Conservation (phyloP, 345 rosid genomes). For the Raphanus sativus region DNA sequence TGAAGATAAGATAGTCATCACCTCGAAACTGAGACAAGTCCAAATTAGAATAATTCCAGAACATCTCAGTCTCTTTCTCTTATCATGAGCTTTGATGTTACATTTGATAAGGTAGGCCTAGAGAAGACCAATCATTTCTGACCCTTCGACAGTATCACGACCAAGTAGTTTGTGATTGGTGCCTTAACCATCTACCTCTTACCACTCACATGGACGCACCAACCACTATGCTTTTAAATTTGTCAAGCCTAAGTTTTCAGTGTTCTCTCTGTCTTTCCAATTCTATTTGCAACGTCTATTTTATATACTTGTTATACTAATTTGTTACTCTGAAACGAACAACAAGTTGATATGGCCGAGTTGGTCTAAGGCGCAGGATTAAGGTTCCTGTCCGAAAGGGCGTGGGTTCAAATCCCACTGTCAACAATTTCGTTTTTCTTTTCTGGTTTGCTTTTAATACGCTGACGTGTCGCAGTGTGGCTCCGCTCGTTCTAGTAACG, state of each 20-base stretch:
- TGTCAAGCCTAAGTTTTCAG: not conserved
- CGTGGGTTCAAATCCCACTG: slow-evolving; percentile 92
- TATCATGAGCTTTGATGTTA: not conserved
- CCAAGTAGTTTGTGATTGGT: not conserved
- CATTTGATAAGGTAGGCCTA: not conserved
- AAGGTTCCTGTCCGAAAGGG: slow-evolving; percentile 64
- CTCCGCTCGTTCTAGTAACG: not conserved
- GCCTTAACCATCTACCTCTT: not conserved
- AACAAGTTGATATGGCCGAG: not conserved
- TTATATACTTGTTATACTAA: too few relatives aligned
- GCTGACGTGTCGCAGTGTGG: not conserved
- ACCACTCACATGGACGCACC: too few relatives aligned
- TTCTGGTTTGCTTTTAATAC: not conserved
- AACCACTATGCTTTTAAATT: not conserved
- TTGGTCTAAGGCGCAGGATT: not conserved
- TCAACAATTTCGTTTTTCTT: not conserved
- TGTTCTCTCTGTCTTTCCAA: too few relatives aligned
- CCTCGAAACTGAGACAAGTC: not conserved
- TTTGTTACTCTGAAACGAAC: not conserved
- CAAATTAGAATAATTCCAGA: not conserved
- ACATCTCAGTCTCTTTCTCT: not conserved
- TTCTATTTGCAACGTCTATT: not conserved
- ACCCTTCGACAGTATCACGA: not conserved
- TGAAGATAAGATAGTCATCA: not conserved
- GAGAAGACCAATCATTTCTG: not conserved